These are phyloP conservation scores for Teunomyces funiuensis DNA, from an alignment of 805 yeast species.

Conservation along the genomic window DNA sequence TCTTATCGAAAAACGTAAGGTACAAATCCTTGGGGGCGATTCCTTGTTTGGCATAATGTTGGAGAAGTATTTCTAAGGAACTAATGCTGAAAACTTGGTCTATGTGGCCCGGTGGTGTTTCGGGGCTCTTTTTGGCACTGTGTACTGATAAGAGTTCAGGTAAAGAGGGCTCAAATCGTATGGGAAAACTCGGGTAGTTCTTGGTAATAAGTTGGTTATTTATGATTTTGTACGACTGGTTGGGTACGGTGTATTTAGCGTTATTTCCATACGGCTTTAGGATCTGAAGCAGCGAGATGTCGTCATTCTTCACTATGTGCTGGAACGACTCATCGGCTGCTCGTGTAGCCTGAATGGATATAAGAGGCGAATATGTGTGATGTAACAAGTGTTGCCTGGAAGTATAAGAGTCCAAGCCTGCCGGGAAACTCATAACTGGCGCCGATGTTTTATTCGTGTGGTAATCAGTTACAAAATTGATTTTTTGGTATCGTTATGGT, in stretches of 20 bases:
- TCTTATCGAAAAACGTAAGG: constrained; percentile 54
- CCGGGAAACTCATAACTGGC: constrained; percentile 24
- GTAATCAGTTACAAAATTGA: background rate
- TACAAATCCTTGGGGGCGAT: constrained; percentile 38
- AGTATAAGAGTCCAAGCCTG: constrained; percentile 38
- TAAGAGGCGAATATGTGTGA: constrained; percentile 52
- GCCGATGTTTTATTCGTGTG: background rate
- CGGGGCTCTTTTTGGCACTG: constrained; percentile 8
- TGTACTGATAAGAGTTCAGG: constrained; percentile 36
- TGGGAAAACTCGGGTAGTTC: constrained; percentile 52
- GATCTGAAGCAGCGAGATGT: constrained; percentile 46
- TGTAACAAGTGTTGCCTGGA: constrained; percentile 43
- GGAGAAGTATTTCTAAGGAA: constrained; percentile 34
- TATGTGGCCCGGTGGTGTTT: constrained; percentile 14
- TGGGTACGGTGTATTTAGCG: constrained; percentile 41
- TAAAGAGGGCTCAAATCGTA: constrained; percentile 50
- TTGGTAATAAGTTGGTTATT: constrained; percentile 52
- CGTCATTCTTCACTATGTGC: constrained; percentile 34
- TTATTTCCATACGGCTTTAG: constrained; percentile 57
- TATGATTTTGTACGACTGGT: constrained; percentile 47
- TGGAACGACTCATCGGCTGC: constrained; percentile 47
- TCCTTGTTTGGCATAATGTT: constrained; percentile 12
- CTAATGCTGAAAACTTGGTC: constrained; percentile 37
- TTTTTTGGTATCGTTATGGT: background rate
- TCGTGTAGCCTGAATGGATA: constrained; percentile 49